phyloP scores from a whole-genome alignment of 768 basidiomycete genomes.

The Trametes cubensis region DNA sequence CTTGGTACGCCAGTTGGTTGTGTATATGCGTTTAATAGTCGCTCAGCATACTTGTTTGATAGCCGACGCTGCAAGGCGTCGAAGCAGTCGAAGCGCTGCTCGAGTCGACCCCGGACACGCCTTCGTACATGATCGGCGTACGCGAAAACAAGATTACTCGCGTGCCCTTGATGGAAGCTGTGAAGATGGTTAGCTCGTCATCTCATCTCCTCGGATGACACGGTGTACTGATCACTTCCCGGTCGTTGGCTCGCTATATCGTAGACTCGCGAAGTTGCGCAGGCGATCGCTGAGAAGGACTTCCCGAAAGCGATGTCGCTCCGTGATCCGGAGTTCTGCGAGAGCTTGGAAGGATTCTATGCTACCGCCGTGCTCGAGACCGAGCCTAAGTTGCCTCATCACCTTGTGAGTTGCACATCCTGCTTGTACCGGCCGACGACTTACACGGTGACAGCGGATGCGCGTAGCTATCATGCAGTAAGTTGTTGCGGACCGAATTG shows the following conservation, averaged over 20 bases:
- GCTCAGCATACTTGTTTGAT: constrained; percentile 8
- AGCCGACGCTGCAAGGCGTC: constrained; percentile 96
- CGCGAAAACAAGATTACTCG: constrained; percentile 94
- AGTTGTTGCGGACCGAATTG: constrained; percentile 33
- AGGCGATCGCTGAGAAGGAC: constrained; percentile 79
- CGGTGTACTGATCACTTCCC: constrained; percentile 3
- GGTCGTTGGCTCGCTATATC: constrained; percentile 7
- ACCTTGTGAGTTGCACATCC: constrained; percentile 30
- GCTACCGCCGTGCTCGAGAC: constrained; percentile 65
- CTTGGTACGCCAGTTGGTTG: constrained; percentile 54
- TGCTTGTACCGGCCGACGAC: not conserved
- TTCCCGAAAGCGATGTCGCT: constrained; percentile 86
- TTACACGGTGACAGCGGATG: constrained; percentile 54
- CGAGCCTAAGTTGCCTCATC: constrained; percentile 35
- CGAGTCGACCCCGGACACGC: constrained; percentile 82
- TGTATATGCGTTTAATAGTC: constrained; percentile 1
- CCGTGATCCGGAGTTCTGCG: constrained; percentile 89
- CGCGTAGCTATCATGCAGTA: constrained; percentile 85
- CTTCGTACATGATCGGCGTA: constrained; percentile 97
- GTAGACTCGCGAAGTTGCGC: constrained; percentile 84
- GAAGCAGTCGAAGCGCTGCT: constrained; percentile 91
- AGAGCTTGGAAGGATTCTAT: constrained; percentile 84
- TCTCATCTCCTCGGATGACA: not conserved
- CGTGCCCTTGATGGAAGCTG: constrained; percentile 91
- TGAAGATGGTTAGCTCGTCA: constrained; percentile 63